phyloP scores from a whole-genome alignment of 2,329 filamentous ascomycete genomes.

The Myriosclerotinia duriaeana region DNA sequence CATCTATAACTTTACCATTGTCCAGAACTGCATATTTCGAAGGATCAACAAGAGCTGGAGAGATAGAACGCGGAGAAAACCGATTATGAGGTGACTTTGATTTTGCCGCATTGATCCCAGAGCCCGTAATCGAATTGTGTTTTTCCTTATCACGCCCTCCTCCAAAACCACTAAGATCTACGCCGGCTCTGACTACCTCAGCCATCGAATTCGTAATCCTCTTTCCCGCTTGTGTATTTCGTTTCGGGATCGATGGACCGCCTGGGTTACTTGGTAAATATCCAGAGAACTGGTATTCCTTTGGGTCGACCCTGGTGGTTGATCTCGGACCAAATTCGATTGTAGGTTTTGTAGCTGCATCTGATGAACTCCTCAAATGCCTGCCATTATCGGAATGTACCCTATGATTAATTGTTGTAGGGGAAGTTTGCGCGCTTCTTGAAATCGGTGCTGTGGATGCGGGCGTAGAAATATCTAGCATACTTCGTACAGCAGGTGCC shows the following conservation, averaged over 20 bases:
- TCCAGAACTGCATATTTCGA: conserved; percentile 50
- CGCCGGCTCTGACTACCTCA: conserved; percentile 52
- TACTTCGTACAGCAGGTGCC: conserved; percentile 57
- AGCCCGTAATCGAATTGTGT: conserved; percentile 33
- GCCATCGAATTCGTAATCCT: conserved; percentile 48
- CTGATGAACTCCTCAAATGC: conserved; percentile 52
- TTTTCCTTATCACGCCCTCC: conserved; percentile 35
- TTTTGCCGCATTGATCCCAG: conserved; percentile 31
- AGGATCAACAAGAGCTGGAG: conserved; percentile 39
- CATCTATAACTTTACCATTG: conserved; percentile 63
- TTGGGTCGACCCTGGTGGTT: conserved; percentile 44
- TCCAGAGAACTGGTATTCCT: conserved; percentile 61
- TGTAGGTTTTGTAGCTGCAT: conserved; percentile 50
- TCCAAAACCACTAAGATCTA: conserved; percentile 49
- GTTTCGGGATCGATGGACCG: conserved; percentile 47
- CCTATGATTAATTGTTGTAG: conserved; percentile 45
- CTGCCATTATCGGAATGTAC: conserved; percentile 37
- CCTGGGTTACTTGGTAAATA: conserved; percentile 53
- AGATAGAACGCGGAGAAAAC: conserved; percentile 36
- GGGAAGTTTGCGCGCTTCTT: conserved; percentile 50
- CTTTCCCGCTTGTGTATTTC: conserved; percentile 50
- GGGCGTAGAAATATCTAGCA: conserved; percentile 55
- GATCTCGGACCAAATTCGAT: conserved; percentile 48
- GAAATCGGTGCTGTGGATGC: conserved; percentile 41
- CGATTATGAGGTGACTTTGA: conserved; percentile 39